These are phyloP conservation scores for Uronychia binucleata DNA, from an alignment of 73 alveolate genomes.

Conservation along the genomic window DNA sequence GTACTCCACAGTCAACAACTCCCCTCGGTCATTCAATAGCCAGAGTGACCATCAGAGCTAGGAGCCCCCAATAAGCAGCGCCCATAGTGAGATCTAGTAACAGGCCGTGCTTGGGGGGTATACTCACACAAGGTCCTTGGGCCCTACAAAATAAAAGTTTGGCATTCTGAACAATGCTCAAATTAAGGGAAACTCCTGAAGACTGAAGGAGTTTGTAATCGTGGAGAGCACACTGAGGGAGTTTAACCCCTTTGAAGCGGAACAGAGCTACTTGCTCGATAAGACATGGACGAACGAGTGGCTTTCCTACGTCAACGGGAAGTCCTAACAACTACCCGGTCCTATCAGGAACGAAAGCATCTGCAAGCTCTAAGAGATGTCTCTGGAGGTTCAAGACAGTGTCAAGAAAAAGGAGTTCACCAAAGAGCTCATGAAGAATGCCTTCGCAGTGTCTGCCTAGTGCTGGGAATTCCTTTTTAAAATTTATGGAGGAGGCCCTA, in stretches of 20 bases:
- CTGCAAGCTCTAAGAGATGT: neutral
- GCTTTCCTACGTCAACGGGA: neutral
- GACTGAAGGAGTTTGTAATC: neutral
- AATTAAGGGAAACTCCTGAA: neutral
- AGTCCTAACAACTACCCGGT: neutral
- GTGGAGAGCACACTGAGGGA: neutral
- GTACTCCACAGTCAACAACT: neutral
- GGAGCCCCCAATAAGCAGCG: neutral
- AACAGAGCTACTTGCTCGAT: neutral
- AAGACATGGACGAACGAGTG: neutral
- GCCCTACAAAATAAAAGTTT: neutral
- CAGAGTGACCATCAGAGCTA: neutral
- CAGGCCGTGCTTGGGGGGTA: neutral
- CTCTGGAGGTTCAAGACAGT: neutral
- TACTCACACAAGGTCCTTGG: neutral
- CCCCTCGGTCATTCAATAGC: neutral
- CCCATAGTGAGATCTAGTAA: neutral
- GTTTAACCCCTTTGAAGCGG: neutral
- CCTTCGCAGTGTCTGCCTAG: neutral
- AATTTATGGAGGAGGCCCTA: neutral
- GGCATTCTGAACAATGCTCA: neutral
- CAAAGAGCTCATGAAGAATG: neutral
- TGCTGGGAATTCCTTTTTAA: neutral
- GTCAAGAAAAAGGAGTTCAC: neutral
- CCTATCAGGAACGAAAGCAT: neutral